These are phyloP conservation scores for Avena sativa DNA, from an alignment of 176 grass and related monocot species.

Conservation along the genomic window DNA sequence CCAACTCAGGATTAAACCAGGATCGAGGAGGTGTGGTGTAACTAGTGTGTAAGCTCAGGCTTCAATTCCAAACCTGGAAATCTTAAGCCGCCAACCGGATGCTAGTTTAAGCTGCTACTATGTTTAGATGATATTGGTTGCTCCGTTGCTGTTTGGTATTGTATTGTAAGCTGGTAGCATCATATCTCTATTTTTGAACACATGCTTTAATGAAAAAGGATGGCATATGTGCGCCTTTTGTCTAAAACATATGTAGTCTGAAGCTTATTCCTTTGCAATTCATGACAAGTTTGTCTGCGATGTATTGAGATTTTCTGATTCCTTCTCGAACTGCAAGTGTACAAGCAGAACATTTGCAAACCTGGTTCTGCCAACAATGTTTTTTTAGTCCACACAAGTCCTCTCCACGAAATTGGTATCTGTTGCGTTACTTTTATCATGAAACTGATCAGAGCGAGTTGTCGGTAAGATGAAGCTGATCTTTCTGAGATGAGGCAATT, in stretches of 20 bases:
- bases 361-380: background rate
- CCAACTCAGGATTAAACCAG: background rate
- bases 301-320: background rate
- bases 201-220: background rate
- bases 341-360: background rate
- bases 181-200: background rate
- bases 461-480: background rate
- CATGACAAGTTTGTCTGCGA: background rate
- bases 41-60: background rate
- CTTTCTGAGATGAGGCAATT: background rate
- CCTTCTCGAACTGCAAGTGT: background rate
- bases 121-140: background rate
- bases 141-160: background rate
- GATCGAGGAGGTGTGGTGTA: background rate
- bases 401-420: background rate
- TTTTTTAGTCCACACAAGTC: too few relatives aligned
- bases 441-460: background rate
- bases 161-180: background rate
- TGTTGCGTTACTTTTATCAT: background rate
- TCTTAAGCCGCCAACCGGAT: background rate
- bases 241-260: background rate
- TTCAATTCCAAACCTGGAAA: background rate
- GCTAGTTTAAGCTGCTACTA: constrained; percentile 2
- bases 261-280: background rate
- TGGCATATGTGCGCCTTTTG: background rate